These are phyloP conservation scores for Phytophthora litchii DNA, from an alignment of 352 stramenopile species.

Conservation along the genomic window DNA sequence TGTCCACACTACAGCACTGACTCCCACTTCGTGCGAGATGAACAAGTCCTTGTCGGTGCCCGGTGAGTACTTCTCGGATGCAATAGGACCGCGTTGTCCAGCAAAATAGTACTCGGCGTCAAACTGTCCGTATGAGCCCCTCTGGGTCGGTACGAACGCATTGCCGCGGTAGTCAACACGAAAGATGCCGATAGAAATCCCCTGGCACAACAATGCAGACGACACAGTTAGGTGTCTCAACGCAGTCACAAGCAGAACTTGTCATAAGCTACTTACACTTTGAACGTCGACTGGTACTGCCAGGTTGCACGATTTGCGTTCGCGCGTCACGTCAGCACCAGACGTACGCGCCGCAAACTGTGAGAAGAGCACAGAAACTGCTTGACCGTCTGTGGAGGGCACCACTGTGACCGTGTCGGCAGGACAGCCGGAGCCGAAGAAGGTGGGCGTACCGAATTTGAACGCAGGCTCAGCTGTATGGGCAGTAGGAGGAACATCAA, in stretches of 20 bases:
- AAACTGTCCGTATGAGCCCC: constrained; percentile 46
- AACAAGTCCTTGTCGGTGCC: constrained; percentile 50
- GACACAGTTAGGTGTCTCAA: constrained; percentile 10
- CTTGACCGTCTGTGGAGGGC: constrained; percentile 34
- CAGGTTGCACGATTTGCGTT: constrained; percentile 49
- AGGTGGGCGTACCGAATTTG: constrained; percentile 31
- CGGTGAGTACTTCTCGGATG: constrained; percentile 36
- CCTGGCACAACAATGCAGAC: constrained; percentile 13
- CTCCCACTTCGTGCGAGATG: constrained; percentile 50
- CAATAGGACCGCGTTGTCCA: constrained; percentile 42
- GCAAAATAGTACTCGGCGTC: constrained; percentile 67
- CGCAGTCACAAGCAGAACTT: constrained; percentile 7
- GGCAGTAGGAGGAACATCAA: constrained; percentile 4
- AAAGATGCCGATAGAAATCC: constrained; percentile 46
- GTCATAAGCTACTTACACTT: constrained; percentile 25
- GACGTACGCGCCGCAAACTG: constrained; percentile 37
- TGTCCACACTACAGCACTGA: constrained; percentile 57
- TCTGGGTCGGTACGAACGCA: constrained; percentile 40
- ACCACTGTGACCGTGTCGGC: constrained; percentile 30
- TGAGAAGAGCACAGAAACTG: constrained; percentile 39
- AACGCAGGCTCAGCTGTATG: constrained; percentile 21
- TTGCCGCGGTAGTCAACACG: constrained; percentile 57
- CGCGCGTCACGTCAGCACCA: constrained; percentile 29
- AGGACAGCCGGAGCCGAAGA: constrained; percentile 36
- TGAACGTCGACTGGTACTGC: constrained; percentile 48